Conservation (phyloP, 2,329 filamentous ascomycete species). For the Geoglossum cookeanum region DNA sequence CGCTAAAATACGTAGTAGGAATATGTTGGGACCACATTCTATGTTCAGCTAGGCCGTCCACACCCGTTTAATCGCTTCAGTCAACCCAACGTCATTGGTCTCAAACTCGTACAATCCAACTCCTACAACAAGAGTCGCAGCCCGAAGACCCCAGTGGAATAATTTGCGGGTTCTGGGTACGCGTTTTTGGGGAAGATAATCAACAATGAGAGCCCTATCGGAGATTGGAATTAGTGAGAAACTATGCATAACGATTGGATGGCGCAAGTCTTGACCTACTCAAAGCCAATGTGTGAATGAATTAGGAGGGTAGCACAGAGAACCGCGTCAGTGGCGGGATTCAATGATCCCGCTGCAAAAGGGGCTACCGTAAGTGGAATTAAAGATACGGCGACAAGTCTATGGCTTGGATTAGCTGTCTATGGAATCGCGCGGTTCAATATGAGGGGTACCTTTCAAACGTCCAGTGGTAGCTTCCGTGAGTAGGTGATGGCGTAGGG, state of each 20-base stretch:
- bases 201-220: constrained; percentile 51
- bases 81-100: constrained; percentile 92
- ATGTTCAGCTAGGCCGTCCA: constrained; percentile 51
- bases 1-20: neutral
- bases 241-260: neutral
- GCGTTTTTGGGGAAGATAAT: constrained; percentile 65
- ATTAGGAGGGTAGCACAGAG: constrained; percentile 69
- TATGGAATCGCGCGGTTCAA: neutral
- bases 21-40: neutral
- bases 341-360: constrained; percentile 79
- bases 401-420: constrained; percentile 17
- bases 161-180: constrained; percentile 46
- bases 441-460: constrained; percentile 51
- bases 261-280: constrained; percentile 30
- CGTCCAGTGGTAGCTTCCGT: constrained; percentile 97
- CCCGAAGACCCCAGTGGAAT: constrained; percentile 63
- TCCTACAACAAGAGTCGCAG: constrained; percentile 60
- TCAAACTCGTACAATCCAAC: constrained; percentile 95
- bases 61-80: constrained; percentile 69
- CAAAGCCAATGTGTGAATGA: constrained; percentile 91
- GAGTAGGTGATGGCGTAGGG: constrained; percentile 50
- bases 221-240: constrained; percentile 7
- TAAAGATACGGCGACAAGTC: constrained; percentile 58
- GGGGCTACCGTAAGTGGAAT: constrained; percentile 77
- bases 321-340: constrained; percentile 71